Percentiles rank a stretch among this genome's conserved stretches.
phyloP scores from a whole-genome alignment of 495 filamentous ascomycete species.

The Hypoxylon fuscum region DNA sequence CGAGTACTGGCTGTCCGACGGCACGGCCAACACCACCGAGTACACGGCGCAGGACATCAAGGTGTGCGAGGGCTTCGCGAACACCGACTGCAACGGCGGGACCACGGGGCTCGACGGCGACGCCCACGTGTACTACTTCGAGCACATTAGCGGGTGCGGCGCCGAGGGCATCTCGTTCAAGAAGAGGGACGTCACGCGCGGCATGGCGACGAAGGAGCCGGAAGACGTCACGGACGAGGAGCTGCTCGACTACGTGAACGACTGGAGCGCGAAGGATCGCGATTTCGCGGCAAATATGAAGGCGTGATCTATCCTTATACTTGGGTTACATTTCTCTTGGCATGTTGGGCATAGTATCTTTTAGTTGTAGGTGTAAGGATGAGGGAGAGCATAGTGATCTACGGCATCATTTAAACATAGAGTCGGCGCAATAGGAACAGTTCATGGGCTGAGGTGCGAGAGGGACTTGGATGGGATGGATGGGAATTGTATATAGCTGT shows the following conservation, averaged over 20 bases:
- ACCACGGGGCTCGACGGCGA: conserved; percentile 43
- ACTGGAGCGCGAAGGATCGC: conserved; percentile 42
- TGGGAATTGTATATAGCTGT: too few relatives aligned
- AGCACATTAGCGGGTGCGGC: conserved; percentile 45
- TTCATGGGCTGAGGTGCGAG: too few relatives aligned
- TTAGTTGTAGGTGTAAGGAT: too few relatives aligned
- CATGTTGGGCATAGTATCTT: too few relatives aligned
- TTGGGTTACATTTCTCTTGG: not conserved
- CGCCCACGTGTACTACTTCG: conserved; percentile 52
- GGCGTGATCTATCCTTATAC: not conserved
- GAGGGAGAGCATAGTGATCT: too few relatives aligned
- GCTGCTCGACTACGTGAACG: conserved; percentile 41
- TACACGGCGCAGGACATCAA: conserved; percentile 45
- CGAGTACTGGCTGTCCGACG: conserved; percentile 67
- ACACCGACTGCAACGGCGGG: conserved; percentile 52
- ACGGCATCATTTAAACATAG: too few relatives aligned
- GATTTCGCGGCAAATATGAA: conserved; percentile 11
- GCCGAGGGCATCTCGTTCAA: conserved; percentile 29
- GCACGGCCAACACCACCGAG: conserved; percentile 22
- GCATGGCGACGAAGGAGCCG: conserved; percentile 24
- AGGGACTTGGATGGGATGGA: too few relatives aligned
- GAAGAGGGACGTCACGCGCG: conserved; percentile 25
- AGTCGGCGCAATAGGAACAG: too few relatives aligned
- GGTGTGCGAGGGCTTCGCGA: conserved; percentile 50
- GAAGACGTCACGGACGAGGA: conserved; percentile 43